Evolutionary conservation across 257 asterid genomes (phyloP), one percentile per base, ranked within the genome.

Genomic region (Handroanthus guayacan): DNA sequence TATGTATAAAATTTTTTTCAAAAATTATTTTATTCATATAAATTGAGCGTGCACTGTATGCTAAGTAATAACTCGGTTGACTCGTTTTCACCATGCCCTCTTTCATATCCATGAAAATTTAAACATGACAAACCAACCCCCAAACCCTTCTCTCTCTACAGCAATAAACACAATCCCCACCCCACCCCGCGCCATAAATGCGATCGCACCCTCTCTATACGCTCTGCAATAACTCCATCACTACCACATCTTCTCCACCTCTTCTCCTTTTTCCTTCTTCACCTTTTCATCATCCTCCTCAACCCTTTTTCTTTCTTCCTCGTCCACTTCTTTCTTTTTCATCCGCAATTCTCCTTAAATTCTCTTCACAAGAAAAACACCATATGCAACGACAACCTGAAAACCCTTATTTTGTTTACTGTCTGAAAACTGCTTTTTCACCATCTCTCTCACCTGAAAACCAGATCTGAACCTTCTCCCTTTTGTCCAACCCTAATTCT

Each of bases 161-260:
- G 88, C 90, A 86, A 85, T 85, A 92, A 81, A 77, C 81, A 78
- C 78, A 77, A 77, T 81, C 79, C 77, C 80, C 78, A 77, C 82
- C 86, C 68, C 14, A 25, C 45, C 55, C 78, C 88, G 85, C 89
- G 71, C 92, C 93, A 89, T 92, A 71, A 90, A 92, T 92, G 97
- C 94, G 16, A 76, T 85, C 83, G 65, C 95, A 90, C 85, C 97
- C 83, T 87, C 90, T 87, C 89, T 85, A 88, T 84, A 77, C 89
- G 79, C 89, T 82, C 86, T 84, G 91, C 92, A 90, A 58, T 90
- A 62, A 92, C 95, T 90, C 94, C 91, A 75, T 58, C 81, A 50
- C 92, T 85, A 82, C 89, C 84, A 62, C 89, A 75, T 82, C 88
- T 76, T 77, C 73, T 75, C 9, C 67, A 25, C 31, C 31, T 25